Conservation (phyloP, 1,139 yeast species). For the Kodamaea suecica region DNA sequence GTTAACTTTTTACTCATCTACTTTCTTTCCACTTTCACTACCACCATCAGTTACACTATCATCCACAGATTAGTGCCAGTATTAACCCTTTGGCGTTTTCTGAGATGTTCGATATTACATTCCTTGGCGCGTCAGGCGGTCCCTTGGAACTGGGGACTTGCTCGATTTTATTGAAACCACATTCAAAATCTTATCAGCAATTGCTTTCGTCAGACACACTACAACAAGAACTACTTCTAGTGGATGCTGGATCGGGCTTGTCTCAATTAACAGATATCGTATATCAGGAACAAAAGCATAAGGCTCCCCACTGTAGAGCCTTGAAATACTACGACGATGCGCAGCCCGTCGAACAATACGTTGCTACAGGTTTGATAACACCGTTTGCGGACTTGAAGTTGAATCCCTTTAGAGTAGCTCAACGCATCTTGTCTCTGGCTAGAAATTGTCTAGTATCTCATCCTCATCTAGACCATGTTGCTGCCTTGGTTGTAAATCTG, state of each 20-base stretch:
- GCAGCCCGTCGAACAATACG: slow-evolving; percentile 17
- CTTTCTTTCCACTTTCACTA: too few species aligned
- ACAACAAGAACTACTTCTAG: slow-evolving; percentile 38
- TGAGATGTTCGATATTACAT: slow-evolving; percentile 50
- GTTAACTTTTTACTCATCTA: too few species aligned
- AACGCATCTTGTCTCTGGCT: slow-evolving; percentile 34
- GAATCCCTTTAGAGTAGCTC: slow-evolving; percentile 20
- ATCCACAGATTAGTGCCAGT: too few species aligned
- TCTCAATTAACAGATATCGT: slow-evolving; percentile 55
- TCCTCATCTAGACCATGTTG: slow-evolving; percentile 80
- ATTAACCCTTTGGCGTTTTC: neutral
- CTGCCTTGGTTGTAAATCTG: slow-evolving; percentile 67
- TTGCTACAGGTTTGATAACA: slow-evolving; percentile 19
- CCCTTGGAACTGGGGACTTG: slow-evolving; percentile 69
- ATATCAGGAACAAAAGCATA: slow-evolving; percentile 19
- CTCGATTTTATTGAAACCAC: slow-evolving; percentile 61
- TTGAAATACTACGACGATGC: slow-evolving; percentile 29
- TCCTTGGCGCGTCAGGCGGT: slow-evolving; percentile 77
- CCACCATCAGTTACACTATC: too few species aligned
- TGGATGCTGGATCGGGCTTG: slow-evolving; percentile 82
- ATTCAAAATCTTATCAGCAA: slow-evolving; percentile 33
- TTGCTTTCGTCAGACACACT: slow-evolving; percentile 25
- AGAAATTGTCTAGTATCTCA: slow-evolving; percentile 65
- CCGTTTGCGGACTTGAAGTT: slow-evolving; percentile 28
- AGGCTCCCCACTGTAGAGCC: slow-evolving; percentile 12